Evolutionary conservation across 2,329 filamentous ascomycete genomes (phyloP).

Genomic region (Fusarium nelsonii): DNA sequence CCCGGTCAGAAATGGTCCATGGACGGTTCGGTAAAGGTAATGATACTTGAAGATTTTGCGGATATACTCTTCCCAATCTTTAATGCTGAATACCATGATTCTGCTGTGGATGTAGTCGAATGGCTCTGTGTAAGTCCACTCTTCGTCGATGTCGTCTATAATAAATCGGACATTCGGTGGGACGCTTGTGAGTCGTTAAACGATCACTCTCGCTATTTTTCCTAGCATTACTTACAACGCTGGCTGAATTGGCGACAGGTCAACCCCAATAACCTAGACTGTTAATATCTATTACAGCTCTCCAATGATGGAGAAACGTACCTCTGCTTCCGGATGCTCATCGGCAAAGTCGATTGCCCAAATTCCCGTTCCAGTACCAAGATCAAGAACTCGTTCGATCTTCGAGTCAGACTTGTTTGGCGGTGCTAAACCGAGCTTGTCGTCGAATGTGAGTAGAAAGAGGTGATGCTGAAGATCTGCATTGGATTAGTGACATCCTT

Average conservation of each 20-base stretch:
- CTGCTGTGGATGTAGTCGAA: slow-evolving; percentile 28
- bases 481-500: neutral
- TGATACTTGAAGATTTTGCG: slow-evolving; percentile 14
- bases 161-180: slow-evolving; percentile 14
- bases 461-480: slow-evolving; percentile 26
- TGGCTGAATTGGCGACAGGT: slow-evolving; percentile 10
- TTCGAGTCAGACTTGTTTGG: neutral
- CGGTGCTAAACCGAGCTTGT: slow-evolving; percentile 13
- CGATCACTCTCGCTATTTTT: rapidly evolving
- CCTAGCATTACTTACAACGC: neutral
- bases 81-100: slow-evolving; percentile 18
- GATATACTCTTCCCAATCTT: slow-evolving; percentile 2
- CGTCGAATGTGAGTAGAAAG: slow-evolving; percentile 10
- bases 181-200: neutral
- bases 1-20: rapidly evolving
- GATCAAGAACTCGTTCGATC: slow-evolving; percentile 13
- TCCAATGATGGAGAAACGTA: rapidly evolving
- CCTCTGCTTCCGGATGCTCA: slow-evolving; percentile 12
- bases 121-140: slow-evolving; percentile 4
- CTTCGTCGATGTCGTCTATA: slow-evolving; percentile 17
- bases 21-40: rapidly evolving
- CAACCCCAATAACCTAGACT: neutral
- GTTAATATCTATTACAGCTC: rapidly evolving
- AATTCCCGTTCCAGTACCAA: slow-evolving; percentile 31
- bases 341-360: slow-evolving; percentile 31